Conservation (phyloP, 1,284 basidiomycete genomes). For the Veloboletus limbatus region DNA sequence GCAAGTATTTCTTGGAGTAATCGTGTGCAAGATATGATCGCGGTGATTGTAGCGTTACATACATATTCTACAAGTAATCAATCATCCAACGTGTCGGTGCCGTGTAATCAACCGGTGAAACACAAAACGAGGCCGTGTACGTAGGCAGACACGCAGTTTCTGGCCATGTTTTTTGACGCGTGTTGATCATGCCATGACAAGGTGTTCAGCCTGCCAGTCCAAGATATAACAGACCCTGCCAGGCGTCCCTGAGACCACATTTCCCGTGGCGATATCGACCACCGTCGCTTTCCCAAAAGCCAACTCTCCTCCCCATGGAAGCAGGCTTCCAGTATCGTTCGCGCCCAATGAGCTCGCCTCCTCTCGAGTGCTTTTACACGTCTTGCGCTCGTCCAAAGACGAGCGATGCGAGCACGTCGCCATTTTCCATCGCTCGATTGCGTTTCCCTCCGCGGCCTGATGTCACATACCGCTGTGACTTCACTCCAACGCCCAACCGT, state of each 20-base stretch:
- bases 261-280: slow-evolving; percentile 13
- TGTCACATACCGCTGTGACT: slow-evolving; percentile 23
- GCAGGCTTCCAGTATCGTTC: slow-evolving; percentile 31
- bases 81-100: slow-evolving; percentile 32
- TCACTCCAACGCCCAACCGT: slow-evolving; percentile 18
- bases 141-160: slow-evolving; percentile 24
- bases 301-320: slow-evolving; percentile 22
- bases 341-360: slow-evolving; percentile 21
- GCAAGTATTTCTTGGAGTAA: slow-evolving; percentile 12
- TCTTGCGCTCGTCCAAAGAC: slow-evolving; percentile 26
- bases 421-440: slow-evolving; percentile 20
- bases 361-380: slow-evolving; percentile 16
- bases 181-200: slow-evolving; percentile 34
- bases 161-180: slow-evolving; percentile 24
- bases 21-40: slow-evolving; percentile 9
- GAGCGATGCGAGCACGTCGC: slow-evolving; percentile 12
- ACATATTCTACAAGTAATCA: slow-evolving; percentile 16
- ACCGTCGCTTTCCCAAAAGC: background rate
- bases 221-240: slow-evolving; percentile 31
- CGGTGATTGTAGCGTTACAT: slow-evolving; percentile 15
- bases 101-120: slow-evolving; percentile 13
- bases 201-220: slow-evolving; percentile 25
- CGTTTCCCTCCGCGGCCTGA: slow-evolving; percentile 24
- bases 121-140: slow-evolving; percentile 31
- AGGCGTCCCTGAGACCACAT: slow-evolving; percentile 20